These are phyloP conservation scores for Boletus eberwhitei DNA, from an alignment of 768 basidiomycete genomes.

Conservation along the genomic window DNA sequence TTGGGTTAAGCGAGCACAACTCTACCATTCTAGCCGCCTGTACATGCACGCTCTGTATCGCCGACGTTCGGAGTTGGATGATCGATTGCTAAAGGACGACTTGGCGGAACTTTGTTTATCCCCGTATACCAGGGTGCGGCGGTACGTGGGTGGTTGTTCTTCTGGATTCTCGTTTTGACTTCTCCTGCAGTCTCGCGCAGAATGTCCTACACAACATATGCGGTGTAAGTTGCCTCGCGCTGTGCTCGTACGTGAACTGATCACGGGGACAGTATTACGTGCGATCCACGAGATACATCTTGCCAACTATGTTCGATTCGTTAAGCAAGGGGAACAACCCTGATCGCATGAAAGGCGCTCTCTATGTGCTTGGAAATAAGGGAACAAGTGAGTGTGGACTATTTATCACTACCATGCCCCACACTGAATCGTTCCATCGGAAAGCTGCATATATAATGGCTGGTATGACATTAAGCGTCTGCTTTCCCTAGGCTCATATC, in stretches of 20 bases:
- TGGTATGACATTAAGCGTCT: constrained; percentile 40
- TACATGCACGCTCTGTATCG: constrained; percentile 79
- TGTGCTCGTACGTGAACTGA: constrained; percentile 7
- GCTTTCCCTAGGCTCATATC: constrained; percentile 7
- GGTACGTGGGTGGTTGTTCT: constrained; percentile 42
- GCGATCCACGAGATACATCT: constrained; percentile 63
- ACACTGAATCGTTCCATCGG: constrained; percentile 8
- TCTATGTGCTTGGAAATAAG: constrained; percentile 77
- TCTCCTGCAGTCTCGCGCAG: constrained; percentile 58
- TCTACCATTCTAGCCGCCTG: constrained; percentile 71
- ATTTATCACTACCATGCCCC: not conserved
- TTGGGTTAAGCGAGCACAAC: constrained; percentile 72
- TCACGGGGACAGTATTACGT: constrained; percentile 53
- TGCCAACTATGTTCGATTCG: constrained; percentile 60
- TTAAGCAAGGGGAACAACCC: constrained; percentile 76
- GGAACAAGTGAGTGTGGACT: constrained; percentile 49
- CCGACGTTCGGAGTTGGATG: constrained; percentile 69
- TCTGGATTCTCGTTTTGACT: not conserved
- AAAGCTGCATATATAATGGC: constrained; percentile 66
- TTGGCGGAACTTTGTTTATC: constrained; percentile 74
- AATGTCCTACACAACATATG: constrained; percentile 59
- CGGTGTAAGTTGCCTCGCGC: constrained; percentile 43
- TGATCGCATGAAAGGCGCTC: constrained; percentile 92
- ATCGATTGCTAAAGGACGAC: constrained; percentile 57
- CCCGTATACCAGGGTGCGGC: constrained; percentile 72